A percentile compares a stretch with the other conserved stretches of the same genome.
These are phyloP conservation scores for Ceratobasidium sp. DNA, from an alignment of 1,284 basidiomycete genomes.

Conservation along the genomic window DNA sequence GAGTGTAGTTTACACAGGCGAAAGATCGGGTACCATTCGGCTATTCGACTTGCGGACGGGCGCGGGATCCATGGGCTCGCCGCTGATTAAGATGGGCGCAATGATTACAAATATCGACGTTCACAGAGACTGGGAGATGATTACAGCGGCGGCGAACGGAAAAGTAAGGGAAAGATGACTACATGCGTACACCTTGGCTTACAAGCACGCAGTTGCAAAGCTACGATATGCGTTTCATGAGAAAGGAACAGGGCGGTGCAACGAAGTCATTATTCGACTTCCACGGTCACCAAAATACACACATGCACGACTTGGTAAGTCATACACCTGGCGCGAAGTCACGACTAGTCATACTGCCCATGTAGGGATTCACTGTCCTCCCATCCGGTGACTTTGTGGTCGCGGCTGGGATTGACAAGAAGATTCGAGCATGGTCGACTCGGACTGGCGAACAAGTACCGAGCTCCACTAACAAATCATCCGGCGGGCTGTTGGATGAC, in stretches of 20 bases:
- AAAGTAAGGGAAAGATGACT: conserved; percentile 5
- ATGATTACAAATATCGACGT: conserved; percentile 34
- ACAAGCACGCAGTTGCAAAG: conserved; percentile 15
- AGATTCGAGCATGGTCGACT: conserved; percentile 30
- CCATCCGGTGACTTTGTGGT: conserved; percentile 33
- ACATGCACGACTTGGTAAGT: conserved; percentile 32
- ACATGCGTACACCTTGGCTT: background rate
- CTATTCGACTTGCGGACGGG: conserved; percentile 28
- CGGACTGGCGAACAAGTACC: conserved; percentile 26
- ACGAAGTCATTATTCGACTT: conserved; percentile 24
- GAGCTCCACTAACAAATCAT: background rate
- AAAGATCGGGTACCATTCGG: conserved; percentile 28
- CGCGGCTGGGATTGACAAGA: conserved; percentile 33
- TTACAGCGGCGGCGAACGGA: conserved; percentile 21
- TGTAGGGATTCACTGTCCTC: conserved; percentile 24
- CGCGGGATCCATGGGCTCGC: conserved; percentile 26
- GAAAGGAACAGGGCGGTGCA: conserved; percentile 16
- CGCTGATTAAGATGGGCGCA: conserved; percentile 22
- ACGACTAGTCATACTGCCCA: background rate
- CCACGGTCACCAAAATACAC: conserved; percentile 15
- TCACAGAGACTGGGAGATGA: conserved; percentile 24
- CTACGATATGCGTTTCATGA: conserved; percentile 36
- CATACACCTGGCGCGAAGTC: background rate
- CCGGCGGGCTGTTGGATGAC: background rate
- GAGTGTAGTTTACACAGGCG: conserved; percentile 26